Evolutionary conservation across 768 basidiomycete species (phyloP).

Genomic region (Russula vinacea): DNA sequence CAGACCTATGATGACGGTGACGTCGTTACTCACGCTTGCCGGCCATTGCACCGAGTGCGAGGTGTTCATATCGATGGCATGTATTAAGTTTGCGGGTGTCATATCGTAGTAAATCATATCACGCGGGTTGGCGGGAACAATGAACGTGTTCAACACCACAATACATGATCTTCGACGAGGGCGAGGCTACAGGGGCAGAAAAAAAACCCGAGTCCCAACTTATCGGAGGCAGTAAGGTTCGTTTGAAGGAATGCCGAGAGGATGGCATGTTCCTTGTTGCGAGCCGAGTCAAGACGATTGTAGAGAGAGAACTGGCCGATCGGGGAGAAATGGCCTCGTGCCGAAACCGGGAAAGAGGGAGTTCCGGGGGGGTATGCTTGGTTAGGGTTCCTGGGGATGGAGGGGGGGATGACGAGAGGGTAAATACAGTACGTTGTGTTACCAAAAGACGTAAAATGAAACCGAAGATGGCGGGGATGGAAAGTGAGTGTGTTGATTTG

Average conservation of each 20-base stretch:
- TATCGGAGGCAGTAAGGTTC: constrained; percentile 21
- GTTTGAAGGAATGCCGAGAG: constrained; percentile 24
- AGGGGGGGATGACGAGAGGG: constrained; percentile 19
- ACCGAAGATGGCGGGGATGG: constrained; percentile 26
- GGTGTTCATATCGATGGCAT: constrained; percentile 26
- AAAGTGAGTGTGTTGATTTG: constrained; percentile 26
- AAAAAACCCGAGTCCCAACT: neutral
- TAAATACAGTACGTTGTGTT: constrained; percentile 27
- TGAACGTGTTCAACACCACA: constrained; percentile 21
- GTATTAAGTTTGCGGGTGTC: constrained; percentile 17
- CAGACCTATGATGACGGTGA: constrained; percentile 28
- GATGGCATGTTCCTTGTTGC: constrained; percentile 4
- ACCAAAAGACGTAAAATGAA: constrained; percentile 28
- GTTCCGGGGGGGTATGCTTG: constrained; percentile 26
- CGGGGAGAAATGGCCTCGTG: constrained; percentile 15
- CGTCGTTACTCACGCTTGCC: constrained; percentile 21
- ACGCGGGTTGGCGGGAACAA: constrained; percentile 16
- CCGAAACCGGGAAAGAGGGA: constrained; percentile 17
- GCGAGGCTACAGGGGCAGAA: neutral
- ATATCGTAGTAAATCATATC: constrained; percentile 25
- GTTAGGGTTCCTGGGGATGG: constrained; percentile 26
- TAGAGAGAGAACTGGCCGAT: constrained; percentile 23
- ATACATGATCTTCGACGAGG: constrained; percentile 11
- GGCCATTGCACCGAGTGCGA: constrained; percentile 8
- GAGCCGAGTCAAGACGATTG: constrained; percentile 21